Percentiles rank a stretch among this genome's conserved stretches.
phyloP scores from a whole-genome alignment of 2,329 filamentous ascomycete genomes.

The Xylaria sp. region DNA sequence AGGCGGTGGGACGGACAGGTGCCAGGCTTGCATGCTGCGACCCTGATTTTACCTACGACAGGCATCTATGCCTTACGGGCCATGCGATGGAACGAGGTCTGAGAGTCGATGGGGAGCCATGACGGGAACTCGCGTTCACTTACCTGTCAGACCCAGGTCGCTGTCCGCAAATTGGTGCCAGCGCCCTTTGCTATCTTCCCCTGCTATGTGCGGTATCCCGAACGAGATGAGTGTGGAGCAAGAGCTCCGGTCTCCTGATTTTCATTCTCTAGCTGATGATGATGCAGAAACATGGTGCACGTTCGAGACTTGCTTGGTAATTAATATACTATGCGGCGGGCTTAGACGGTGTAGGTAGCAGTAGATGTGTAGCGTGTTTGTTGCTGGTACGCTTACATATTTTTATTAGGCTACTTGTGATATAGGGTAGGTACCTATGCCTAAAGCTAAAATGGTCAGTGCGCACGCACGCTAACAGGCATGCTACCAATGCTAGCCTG shows the following conservation, averaged over 20 bases:
- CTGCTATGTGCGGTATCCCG: conserved; percentile 12
- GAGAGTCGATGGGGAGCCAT: conserved; percentile 9
- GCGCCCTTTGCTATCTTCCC: not conserved
- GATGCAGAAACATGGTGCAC: conserved; percentile 4
- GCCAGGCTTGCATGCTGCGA: conserved; percentile 22
- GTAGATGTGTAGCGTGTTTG: not conserved
- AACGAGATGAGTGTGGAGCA: conserved; percentile 6
- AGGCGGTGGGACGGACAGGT: conserved; percentile 12
- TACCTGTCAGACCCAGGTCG: conserved; percentile 1
- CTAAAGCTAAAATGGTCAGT: conserved; percentile 27
- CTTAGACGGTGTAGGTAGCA: not conserved
- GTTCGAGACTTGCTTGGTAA: conserved; percentile 8
- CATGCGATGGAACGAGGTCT: conserved; percentile 21
- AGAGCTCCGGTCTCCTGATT: conserved; percentile 16
- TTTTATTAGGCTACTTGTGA: conserved; percentile 14
- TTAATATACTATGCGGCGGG: conserved; percentile 8
- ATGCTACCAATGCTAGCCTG: too few species aligned
- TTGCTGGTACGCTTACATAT: conserved; percentile 17
- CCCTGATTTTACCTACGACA: conserved; percentile 22
- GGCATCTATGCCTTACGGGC: conserved; percentile 18
- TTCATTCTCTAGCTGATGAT: not conserved
- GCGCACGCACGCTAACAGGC: conserved; percentile 21
- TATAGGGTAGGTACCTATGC: not conserved
- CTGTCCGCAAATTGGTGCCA: not conserved
- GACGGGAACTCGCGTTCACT: not conserved